These are phyloP conservation scores for Hypomontagnella submonticulosa DNA, from an alignment of 495 filamentous ascomycete genomes.

Conservation along the genomic window DNA sequence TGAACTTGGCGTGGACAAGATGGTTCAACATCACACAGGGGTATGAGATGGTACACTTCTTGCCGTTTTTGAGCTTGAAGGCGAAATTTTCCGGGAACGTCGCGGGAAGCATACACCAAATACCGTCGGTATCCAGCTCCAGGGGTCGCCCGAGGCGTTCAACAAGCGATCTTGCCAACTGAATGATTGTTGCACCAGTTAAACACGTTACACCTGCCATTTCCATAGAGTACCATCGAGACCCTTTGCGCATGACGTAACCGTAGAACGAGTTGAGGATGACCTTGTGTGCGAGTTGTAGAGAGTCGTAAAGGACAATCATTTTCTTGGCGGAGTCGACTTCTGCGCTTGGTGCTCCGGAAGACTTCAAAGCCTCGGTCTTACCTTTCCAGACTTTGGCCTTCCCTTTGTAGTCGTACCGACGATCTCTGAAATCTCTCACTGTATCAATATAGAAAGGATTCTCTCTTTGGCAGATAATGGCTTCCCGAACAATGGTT, in stretches of 20 bases:
- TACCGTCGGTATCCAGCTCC: conserved; percentile 99
- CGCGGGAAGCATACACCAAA: conserved; percentile 99
- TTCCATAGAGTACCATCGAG: conserved; percentile 99
- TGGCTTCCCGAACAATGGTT: conserved; percentile 93
- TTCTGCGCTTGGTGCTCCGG: conserved; percentile 79
- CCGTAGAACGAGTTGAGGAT: conserved; percentile 99
- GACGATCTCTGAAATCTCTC: conserved; percentile 90
- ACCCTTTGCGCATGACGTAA: conserved; percentile 99
- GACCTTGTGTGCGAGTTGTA: conserved; percentile 98
- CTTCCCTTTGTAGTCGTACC: conserved; percentile 97
- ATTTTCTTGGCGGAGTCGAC: conserved; percentile 98
- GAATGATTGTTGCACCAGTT: conserved; percentile 96
- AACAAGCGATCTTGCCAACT: conserved; percentile 93
- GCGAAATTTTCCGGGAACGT: conserved; percentile 97
- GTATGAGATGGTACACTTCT: conserved; percentile 94
- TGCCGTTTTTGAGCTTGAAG: conserved; percentile 93
- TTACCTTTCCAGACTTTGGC: conserved; percentile 99
- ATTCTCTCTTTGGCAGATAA: conserved; percentile 98
- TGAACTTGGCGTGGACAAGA: conserved; percentile 93
- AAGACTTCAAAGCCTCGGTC: conserved; percentile 82
- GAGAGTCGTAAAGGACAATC: conserved; percentile 94
- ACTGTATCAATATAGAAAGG: conserved; percentile 99
- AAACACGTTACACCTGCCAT: conserved; percentile 99
- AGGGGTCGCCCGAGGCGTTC: conserved; percentile 93
- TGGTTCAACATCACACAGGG: conserved; percentile 99